Evolutionary conservation across 2,329 filamentous ascomycete species (phyloP).

Genomic region (Paramyrothecium sp.): DNA sequence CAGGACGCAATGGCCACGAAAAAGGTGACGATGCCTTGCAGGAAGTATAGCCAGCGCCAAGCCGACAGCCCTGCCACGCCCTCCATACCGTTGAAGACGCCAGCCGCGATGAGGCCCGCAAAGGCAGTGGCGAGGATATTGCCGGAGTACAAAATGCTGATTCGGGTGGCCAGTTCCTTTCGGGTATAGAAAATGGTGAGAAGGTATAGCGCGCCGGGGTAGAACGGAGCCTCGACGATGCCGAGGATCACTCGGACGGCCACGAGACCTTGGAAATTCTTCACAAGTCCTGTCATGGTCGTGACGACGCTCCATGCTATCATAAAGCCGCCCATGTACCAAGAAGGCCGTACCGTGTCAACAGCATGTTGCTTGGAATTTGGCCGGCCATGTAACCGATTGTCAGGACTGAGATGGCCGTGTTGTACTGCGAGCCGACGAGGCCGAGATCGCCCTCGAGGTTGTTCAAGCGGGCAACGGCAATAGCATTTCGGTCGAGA

Average conservation of each 20-base stretch:
- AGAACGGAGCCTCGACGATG: constrained; percentile 49
- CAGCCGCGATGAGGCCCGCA: no score
- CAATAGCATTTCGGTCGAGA: constrained; percentile 41
- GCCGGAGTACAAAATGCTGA: constrained; percentile 56
- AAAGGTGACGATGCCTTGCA: constrained; percentile 52
- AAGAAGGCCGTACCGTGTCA: constrained; percentile 34
- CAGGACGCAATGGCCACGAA: constrained; percentile 17
- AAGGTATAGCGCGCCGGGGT: constrained; percentile 47
- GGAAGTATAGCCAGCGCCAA: no score
- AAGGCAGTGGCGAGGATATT: constrained; percentile 66
- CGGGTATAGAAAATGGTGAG: constrained; percentile 56
- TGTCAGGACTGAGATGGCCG: constrained; percentile 19
- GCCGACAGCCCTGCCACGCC: no score
- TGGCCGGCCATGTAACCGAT: constrained; percentile 41
- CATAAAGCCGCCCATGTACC: constrained; percentile 36
- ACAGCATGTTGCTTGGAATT: constrained; percentile 35
- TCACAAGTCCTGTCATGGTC: constrained; percentile 39
- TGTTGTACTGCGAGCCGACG: constrained; percentile 14
- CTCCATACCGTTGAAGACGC: no score
- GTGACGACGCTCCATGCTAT: constrained; percentile 43
- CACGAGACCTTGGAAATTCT: constrained; percentile 44
- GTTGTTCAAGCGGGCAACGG: constrained; percentile 29
- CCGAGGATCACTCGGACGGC: constrained; percentile 41
- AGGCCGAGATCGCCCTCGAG: constrained; percentile 15
- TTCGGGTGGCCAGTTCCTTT: constrained; percentile 60